Evolutionary conservation across 2,329 filamentous ascomycete species (phyloP).

Genomic region (Diplodia intermedia): DNA sequence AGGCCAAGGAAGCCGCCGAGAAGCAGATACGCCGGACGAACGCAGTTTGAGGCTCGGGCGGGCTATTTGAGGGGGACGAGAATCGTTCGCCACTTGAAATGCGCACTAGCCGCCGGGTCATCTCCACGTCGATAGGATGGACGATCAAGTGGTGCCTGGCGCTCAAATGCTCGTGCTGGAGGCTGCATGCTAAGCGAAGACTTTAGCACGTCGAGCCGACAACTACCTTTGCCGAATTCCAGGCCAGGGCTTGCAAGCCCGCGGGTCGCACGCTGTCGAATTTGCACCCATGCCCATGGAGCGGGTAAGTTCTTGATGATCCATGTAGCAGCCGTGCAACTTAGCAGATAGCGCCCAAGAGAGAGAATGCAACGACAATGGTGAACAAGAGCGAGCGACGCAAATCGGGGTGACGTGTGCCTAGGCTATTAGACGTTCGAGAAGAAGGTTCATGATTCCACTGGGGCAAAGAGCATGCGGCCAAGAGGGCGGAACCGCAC

Average conservation of each 20-base stretch:
- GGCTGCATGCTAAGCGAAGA: background rate
- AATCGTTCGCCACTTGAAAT: background rate
- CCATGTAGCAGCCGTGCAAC: background rate
- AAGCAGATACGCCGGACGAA: background rate
- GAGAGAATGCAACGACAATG: background rate
- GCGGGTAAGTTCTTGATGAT: background rate
- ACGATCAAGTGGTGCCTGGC: background rate
- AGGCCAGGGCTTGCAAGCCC: background rate
- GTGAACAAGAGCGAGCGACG: background rate
- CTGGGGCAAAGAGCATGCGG: too few relatives aligned
- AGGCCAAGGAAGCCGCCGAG: background rate
- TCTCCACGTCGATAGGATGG: background rate
- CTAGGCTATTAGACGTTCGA: constrained; percentile 9
- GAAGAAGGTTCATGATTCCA: constrained; percentile 7
- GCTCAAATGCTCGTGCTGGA: background rate
- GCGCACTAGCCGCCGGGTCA: background rate
- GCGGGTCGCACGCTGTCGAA: too few relatives aligned
- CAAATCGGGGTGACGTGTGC: background rate
- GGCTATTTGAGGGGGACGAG: too few relatives aligned
- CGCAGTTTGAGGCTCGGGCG: background rate
- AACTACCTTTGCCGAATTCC: too few relatives aligned
- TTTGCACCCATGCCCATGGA: background rate
- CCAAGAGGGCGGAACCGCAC: background rate
- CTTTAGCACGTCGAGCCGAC: background rate
- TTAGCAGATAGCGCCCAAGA: background rate